Evolutionary conservation across 352 stramenopile species (phyloP), one percentile per base, ranked within the genome.

Genomic region (Pythium vanterpoolii): DNA sequence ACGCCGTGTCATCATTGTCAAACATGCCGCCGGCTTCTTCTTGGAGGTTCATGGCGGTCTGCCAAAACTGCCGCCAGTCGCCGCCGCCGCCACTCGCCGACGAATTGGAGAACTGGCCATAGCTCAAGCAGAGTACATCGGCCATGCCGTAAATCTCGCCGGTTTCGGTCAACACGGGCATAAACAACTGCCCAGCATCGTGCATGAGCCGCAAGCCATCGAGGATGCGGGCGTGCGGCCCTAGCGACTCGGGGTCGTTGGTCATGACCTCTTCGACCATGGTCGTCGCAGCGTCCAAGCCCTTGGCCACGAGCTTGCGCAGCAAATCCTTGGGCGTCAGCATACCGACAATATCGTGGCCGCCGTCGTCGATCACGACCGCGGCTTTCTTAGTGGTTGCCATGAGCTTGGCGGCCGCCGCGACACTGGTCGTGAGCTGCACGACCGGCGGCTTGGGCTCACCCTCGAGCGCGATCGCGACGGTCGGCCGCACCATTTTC

Each of bases 21-120:
- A 90, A 93, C 54, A 84, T 79, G 38, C 74, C 79, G 7, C 82
- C 83, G 7, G 85, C 74, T 63, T 96, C 82, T 40, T 96, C 87
- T 54, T 96, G 83, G 8, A 95, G 57, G 42, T 92, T 90, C 74
- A 96, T 89, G 0, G 85, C 85, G 1, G 79, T 90, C 56, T 96
- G 85, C 87, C 87, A 96, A 60, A 96, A 96, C 60, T 92, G 81
- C 19, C 83, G 73, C 87, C 87, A 96, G 64, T 95, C 87, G 21
- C 85, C 85, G 39, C 85, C 86, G 1, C 73, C 82, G 24, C 64
- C 81, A 21, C 79, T 80, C 49, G 73, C 72, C n/a, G 79, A 85
- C 7, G 86, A 89, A 52, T 85, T 91, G 18, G 83, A 80, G 61
- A 96, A 96, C 71, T 96, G 86, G 11, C 83, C 83, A 46, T 93